Evolutionary conservation across 163 green algal genomes (phyloP).

Genomic region (Scenedesmus sp.): DNA sequence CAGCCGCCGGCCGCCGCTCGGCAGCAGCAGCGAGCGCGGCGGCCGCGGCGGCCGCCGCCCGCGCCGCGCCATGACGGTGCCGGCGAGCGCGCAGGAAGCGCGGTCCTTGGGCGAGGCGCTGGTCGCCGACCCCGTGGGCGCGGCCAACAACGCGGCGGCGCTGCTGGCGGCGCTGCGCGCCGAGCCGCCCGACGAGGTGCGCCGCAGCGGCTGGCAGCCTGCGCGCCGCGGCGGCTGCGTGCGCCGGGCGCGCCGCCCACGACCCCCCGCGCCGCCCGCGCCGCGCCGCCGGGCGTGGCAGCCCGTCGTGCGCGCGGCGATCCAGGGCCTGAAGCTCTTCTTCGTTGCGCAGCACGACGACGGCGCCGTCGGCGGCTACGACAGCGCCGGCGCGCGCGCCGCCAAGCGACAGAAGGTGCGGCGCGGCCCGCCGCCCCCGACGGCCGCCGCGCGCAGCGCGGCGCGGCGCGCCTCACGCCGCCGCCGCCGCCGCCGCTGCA

Average conservation of each 20-base stretch:
- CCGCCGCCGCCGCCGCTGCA: not conserved
- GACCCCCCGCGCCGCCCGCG: not conserved
- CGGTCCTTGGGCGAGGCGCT: conserved; percentile 28
- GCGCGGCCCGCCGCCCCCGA: not conserved
- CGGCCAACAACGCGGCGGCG: conserved; percentile 25
- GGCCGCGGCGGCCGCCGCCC: too few species aligned
- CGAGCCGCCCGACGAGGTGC: conserved; percentile 6
- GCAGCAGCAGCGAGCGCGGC: conserved; percentile 10
- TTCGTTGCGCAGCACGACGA: conserved; percentile 58
- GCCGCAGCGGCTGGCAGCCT: not conserved
- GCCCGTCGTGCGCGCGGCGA: conserved; percentile 46
- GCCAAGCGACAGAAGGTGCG: not conserved
- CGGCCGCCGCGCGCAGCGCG: not conserved
- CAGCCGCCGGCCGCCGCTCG: too few species aligned
- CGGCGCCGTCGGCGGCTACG: conserved; percentile 20
- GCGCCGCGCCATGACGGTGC: conserved; percentile 1
- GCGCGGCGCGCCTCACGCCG: not conserved
- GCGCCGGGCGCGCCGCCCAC: too few species aligned
- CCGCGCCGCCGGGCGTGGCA: too few species aligned
- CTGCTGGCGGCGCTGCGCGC: conserved; percentile 31
- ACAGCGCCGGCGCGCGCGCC: not conserved
- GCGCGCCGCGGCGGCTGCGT: too few species aligned
- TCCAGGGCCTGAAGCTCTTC: conserved; percentile 68
- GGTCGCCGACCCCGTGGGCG: conserved; percentile 19
- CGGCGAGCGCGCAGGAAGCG: conserved; percentile 14